Conservation (phyloP, 306 rosid species). For the Trifolium dubium region DNA sequence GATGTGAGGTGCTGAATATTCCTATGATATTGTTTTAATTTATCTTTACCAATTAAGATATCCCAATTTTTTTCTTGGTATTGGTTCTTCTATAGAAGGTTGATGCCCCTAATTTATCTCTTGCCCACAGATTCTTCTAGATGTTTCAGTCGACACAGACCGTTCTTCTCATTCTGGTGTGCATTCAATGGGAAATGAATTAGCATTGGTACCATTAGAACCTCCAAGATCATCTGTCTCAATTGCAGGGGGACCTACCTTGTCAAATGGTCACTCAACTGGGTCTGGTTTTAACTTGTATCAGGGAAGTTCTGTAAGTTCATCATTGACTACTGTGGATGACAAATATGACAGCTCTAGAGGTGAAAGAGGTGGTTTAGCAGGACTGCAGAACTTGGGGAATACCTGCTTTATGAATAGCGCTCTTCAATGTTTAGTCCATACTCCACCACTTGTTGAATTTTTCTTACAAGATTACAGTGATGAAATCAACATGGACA, state of each 20-base stretch:
- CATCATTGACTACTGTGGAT: slow-evolving; percentile 66
- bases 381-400: slow-evolving; percentile 97
- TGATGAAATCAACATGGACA: slow-evolving; percentile 86
- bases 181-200: slow-evolving; percentile 82
- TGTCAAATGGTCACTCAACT: slow-evolving; percentile 84
- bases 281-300: slow-evolving; percentile 60
- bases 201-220: slow-evolving; percentile 88
- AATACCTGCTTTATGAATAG: slow-evolving; percentile 99
- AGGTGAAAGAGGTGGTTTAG: slow-evolving; percentile 86
- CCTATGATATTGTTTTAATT: slow-evolving; percentile 12
- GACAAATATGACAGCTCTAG: slow-evolving; percentile 58
- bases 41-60: slow-evolving; percentile 22
- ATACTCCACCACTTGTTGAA: slow-evolving; percentile 83
- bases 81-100: slow-evolving; percentile 36
- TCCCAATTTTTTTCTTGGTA: slow-evolving; percentile 27
- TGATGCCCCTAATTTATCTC: slow-evolving; percentile 43
- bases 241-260: slow-evolving; percentile 91
- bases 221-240: slow-evolving; percentile 84
- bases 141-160: slow-evolving; percentile 54
- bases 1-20: slow-evolving; percentile 30
- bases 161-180: slow-evolving; percentile 51
- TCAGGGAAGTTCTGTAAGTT: slow-evolving; percentile 65
- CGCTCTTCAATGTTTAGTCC: slow-evolving; percentile 91
- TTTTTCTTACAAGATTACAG: slow-evolving; percentile 92
- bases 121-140: slow-evolving; percentile 82